Conservation (phyloP, 495 filamentous ascomycete species). For the Penicillium tannophilum region DNA sequence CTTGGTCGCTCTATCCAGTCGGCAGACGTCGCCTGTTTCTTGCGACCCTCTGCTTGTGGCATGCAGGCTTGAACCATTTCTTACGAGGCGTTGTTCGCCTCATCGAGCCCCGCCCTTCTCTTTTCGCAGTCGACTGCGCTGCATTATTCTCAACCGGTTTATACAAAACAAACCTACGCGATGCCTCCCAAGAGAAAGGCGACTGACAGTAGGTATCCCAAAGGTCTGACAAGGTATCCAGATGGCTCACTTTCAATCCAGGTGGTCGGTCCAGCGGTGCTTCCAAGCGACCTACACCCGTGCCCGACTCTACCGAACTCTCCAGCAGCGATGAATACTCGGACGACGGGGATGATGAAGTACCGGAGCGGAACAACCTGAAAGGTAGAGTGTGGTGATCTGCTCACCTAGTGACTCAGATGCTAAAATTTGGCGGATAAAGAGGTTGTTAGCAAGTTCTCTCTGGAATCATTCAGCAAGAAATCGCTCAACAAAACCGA, state of each 20-base stretch:
- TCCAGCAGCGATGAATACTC: conserved; percentile 72
- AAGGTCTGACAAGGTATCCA: background rate
- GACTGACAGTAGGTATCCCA: conserved; percentile 44
- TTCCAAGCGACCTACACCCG: conserved; percentile 68
- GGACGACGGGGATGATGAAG: conserved; percentile 62
- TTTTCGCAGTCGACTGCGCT: background rate
- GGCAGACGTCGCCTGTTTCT: conserved; percentile 17
- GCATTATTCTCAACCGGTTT: background rate
- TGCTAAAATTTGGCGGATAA: conserved; percentile 26
- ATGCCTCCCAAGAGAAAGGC: conserved; percentile 87
- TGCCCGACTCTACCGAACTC: conserved; percentile 64
- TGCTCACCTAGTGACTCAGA: conserved; percentile 29
- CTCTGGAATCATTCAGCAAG: conserved; percentile 54
- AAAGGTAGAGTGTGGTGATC: conserved; percentile 56
- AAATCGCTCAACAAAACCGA: conserved; percentile 44
- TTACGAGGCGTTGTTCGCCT: conserved; percentile 21
- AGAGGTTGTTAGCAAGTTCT: conserved; percentile 69
- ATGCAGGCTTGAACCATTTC: conserved; percentile 25
- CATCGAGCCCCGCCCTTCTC: background rate
- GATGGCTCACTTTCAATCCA: conserved; percentile 41
- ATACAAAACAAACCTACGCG: conserved; percentile 6
- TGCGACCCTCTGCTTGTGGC: conserved; percentile 23
- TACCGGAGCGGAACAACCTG: conserved; percentile 44
- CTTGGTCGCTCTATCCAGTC: conserved; percentile 11
- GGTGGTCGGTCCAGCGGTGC: conserved; percentile 57